These are phyloP conservation scores for Cladorrhinum sp. DNA, from an alignment of 2,329 filamentous ascomycete genomes.

Conservation along the genomic window DNA sequence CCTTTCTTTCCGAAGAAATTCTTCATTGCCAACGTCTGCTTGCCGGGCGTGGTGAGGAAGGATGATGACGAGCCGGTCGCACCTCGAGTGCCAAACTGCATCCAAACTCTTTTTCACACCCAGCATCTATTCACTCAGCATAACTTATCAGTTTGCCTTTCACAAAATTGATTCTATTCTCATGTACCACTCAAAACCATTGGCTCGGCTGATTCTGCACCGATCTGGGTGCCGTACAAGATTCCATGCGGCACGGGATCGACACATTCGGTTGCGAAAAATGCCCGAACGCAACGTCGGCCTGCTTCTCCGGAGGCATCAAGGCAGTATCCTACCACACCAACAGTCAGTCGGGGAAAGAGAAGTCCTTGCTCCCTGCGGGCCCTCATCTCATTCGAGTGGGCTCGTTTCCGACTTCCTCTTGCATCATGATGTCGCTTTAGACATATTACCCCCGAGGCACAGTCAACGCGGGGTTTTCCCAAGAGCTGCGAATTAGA, in stretches of 20 bases:
- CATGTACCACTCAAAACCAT: not conserved
- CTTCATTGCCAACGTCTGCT: constrained; percentile 50
- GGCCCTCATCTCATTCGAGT: not conserved
- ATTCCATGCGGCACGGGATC: constrained; percentile 5
- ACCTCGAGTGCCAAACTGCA: too few relatives aligned
- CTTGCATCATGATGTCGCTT: constrained; percentile 3
- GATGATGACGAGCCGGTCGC: too few relatives aligned
- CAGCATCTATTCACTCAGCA: too few relatives aligned
- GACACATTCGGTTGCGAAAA: constrained; percentile 10
- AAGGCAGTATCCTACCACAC: not conserved
- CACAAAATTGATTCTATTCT: too few relatives aligned
- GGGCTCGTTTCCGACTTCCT: not conserved
- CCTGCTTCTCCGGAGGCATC: not conserved
- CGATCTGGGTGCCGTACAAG: constrained; percentile 2
- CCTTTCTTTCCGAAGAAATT: constrained; percentile 36
- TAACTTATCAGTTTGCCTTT: too few relatives aligned
- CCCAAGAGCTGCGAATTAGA: constrained; percentile 7
- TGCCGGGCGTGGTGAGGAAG: constrained; percentile 50
- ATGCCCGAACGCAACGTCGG: constrained; percentile 9
- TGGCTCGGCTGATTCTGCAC: not conserved
- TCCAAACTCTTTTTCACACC: too few relatives aligned
- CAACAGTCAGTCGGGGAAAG: too few relatives aligned
- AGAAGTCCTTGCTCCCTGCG: too few relatives aligned
- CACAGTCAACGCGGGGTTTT: constrained; percentile 11
- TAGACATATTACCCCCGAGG: constrained; percentile 3